Base-by-base conservation (phyloP, 805 yeast genomes). In the Starmerella roubikii region DNA sequence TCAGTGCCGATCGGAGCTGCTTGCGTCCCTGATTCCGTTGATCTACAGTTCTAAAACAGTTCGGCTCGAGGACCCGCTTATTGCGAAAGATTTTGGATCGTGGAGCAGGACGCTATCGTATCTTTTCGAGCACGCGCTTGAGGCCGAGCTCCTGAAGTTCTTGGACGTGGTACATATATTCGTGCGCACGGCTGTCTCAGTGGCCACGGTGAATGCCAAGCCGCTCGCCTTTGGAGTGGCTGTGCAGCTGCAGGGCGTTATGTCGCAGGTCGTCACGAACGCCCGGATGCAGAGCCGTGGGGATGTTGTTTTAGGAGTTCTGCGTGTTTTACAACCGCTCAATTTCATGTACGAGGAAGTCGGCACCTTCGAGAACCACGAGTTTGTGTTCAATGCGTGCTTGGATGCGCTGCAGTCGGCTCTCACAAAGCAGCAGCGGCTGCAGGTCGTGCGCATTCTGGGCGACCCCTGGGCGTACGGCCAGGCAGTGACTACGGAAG, bases 241-340 rank as follows among this genome's bases (percentile, higher is more conserved):
- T 1, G 31, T 49, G 12, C 53, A 49, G 20, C 35, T 49, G 8
- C 44, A 47, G 37, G 53, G 53, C 2, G 22, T 49, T 10, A 40
- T 37, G 26, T 16, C 30, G 16, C 49, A 38, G 25, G 15, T 43
- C 10, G 35, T 49, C 12, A 16, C 26, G 15, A 31, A 10, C 15
- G n/a, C 13, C 4, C 2, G 27, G 10, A 34, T 6, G 12, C 25
- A 21, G 29, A 8, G 29, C 28, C 28, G 41, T 27, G 9, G 30
- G 7, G 24, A 23, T 2, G 20, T 43, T 0, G 46, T 47, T 3
- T 19, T 24, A 3, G 20, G 28, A 17, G 28, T 35, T 2, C 37
- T 49, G 11, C 32, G 24, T 15, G 25, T 34, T 18, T 17, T 49
- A n/a, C 53, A 49, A 40, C 46, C 46, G 2, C 18, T 49, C 30